Percentiles rank a stretch among this genome's conserved stretches.
Conservation (phyloP, 208 protist species). For the Strigomonas culicis region DNA sequence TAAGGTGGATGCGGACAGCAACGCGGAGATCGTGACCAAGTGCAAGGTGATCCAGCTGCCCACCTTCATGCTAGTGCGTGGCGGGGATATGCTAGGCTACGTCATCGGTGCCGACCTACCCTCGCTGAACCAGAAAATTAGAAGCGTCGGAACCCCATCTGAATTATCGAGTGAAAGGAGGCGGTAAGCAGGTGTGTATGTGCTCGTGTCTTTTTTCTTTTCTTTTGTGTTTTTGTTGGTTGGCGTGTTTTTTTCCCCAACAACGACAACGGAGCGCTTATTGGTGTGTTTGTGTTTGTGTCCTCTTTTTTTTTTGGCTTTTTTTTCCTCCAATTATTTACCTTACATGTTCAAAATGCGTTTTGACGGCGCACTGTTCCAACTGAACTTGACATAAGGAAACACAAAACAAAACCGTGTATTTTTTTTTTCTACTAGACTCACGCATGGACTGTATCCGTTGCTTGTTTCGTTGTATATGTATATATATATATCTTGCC, state of each 20-base stretch:
- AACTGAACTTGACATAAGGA: too few relatives aligned
- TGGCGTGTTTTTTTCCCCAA: conserved; percentile 12
- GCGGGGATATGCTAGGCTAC: conserved; percentile 50
- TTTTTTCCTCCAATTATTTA: too few relatives aligned
- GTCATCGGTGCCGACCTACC: conserved; percentile 77
- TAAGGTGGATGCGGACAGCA: conserved; percentile 76
- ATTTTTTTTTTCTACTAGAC: not conserved
- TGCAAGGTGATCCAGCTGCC: conserved; percentile 73
- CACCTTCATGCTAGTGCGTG: conserved; percentile 72
- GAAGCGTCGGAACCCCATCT: not conserved
- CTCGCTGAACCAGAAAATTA: conserved; percentile 57
- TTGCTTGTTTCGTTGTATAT: not conserved
- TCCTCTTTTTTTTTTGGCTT: conserved; percentile 9
- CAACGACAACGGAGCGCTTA: too few relatives aligned
- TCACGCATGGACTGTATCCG: not conserved
- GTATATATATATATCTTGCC: conserved; percentile 3
- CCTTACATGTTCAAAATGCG: too few relatives aligned
- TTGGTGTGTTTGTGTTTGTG: conserved; percentile 9
- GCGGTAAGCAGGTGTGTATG: conserved; percentile 1
- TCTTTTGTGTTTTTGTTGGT: conserved; percentile 7
- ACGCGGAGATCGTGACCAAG: conserved; percentile 74
- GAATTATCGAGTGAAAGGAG: not conserved
- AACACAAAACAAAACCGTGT: not conserved
- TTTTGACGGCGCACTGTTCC: too few relatives aligned
- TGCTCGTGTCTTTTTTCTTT: conserved; percentile 19